Percentiles rank a stretch among this genome's conserved stretches.
These are phyloP conservation scores for Wickerhamomyces bovis DNA, from an alignment of 805 yeast genomes.

Conservation along the genomic window DNA sequence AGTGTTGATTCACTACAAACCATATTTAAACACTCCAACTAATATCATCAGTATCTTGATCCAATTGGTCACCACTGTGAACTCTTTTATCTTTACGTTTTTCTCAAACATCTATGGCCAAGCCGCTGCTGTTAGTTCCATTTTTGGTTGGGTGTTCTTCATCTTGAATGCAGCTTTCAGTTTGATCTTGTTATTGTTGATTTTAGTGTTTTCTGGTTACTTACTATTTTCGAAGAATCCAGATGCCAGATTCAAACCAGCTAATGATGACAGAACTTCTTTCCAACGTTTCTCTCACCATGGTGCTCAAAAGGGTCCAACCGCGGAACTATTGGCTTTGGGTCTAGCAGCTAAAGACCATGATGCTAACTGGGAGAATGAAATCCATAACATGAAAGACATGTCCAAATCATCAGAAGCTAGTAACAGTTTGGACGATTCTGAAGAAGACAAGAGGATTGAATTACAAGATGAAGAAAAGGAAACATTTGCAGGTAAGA, in stretches of 20 bases:
- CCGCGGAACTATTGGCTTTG: slow-evolving; percentile 58
- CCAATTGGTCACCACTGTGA: slow-evolving; percentile 64
- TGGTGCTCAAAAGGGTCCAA: slow-evolving; percentile 26
- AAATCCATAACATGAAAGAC: slow-evolving; percentile 26
- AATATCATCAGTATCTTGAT: slow-evolving; percentile 71
- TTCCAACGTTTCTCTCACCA: slow-evolving; percentile 50
- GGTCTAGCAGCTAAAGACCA: slow-evolving; percentile 84
- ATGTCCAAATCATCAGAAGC: slow-evolving; percentile 9
- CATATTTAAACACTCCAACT: slow-evolving; percentile 79
- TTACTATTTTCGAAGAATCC: slow-evolving; percentile 77
- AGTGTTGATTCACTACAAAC: slow-evolving; percentile 56
- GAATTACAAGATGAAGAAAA: slow-evolving; percentile 29
- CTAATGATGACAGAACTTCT: slow-evolving; percentile 87
- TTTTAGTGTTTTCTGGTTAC: slow-evolving; percentile 58
- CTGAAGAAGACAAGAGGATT: slow-evolving; percentile 22
- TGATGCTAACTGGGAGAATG: slow-evolving; percentile 65
- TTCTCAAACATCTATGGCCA: slow-evolving; percentile 82
- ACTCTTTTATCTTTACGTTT: slow-evolving; percentile 80
- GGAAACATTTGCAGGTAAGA: slow-evolving; percentile 36
- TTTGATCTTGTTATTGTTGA: slow-evolving; percentile 61
- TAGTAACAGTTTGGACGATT: slow-evolving; percentile 12
- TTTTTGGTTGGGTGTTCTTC: slow-evolving; percentile 91
- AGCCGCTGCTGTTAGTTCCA: slow-evolving; percentile 67
- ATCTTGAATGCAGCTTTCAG: slow-evolving; percentile 86
- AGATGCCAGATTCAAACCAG: slow-evolving; percentile 82